Conservation (phyloP, 2,329 filamentous ascomycete genomes). For the Gaeumannomyces sp. region DNA sequence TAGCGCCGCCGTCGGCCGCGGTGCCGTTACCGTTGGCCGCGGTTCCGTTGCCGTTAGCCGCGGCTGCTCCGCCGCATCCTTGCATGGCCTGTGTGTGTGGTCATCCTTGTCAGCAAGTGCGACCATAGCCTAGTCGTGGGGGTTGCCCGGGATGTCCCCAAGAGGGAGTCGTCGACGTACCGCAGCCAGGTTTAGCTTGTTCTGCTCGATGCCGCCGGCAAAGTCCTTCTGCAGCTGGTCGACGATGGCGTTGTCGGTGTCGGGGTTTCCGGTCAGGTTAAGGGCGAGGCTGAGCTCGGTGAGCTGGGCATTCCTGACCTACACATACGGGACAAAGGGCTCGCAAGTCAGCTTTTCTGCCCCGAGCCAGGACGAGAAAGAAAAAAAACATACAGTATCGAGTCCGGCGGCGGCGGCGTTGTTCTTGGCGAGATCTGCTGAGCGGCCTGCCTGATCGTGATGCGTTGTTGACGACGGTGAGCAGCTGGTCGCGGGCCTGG, state of each 20-base stretch:
- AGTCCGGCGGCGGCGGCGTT: constrained; percentile 16
- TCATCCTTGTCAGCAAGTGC: neutral
- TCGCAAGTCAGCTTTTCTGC: too few species aligned
- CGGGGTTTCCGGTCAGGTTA: constrained; percentile 14
- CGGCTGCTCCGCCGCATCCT: neutral
- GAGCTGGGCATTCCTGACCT: constrained; percentile 15
- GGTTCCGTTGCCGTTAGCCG: neutral
- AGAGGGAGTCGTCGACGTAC: constrained; percentile 9
- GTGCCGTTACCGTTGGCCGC: neutral
- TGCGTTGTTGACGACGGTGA: constrained; percentile 18
- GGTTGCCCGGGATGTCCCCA: neutral
- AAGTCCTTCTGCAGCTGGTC: constrained; percentile 15
- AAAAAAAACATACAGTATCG: constrained; percentile 11
- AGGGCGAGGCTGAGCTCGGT: constrained; percentile 12
- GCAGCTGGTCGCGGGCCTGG: constrained; percentile 15
- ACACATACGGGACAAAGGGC: too few species aligned
- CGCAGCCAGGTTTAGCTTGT: constrained; percentile 15
- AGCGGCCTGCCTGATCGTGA: constrained; percentile 18
- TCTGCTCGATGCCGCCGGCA: constrained; percentile 17
- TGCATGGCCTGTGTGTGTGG: neutral
- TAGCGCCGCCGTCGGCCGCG: neutral
- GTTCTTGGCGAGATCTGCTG: constrained; percentile 16
- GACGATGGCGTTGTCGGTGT: constrained; percentile 13
- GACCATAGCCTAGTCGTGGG: neutral
- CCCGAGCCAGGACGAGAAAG: neutral